Conservation (phyloP, 306 rosid genomes). For the Lagenaria siceraria region DNA sequence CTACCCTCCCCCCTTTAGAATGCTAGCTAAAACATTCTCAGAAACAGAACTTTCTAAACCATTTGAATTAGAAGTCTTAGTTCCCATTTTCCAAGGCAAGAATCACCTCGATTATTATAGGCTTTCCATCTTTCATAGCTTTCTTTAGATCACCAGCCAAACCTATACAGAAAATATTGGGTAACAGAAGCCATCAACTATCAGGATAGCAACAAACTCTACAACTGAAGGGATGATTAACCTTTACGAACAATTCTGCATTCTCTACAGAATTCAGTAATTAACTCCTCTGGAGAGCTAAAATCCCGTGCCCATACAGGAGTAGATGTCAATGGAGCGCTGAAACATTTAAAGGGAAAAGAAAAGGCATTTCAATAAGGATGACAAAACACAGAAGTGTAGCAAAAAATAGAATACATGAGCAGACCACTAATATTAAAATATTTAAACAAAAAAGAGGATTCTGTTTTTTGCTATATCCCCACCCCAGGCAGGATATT, state of each 20-base stretch:
- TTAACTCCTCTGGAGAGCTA: constrained; percentile 72
- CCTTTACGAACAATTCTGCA: constrained; percentile 97
- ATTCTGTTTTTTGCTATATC: background rate
- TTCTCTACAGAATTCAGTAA: constrained; percentile 94
- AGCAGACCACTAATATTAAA: background rate
- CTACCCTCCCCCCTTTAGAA: background rate
- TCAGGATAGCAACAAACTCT: background rate
- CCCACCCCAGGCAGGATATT: background rate
- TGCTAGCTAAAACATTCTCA: background rate
- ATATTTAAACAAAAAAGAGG: background rate
- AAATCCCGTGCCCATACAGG: constrained; percentile 93
- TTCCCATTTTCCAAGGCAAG: background rate
- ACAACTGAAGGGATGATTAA: background rate
- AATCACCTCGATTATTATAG: constrained; percentile 81
- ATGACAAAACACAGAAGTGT: constrained; percentile 4
- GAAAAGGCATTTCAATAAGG: constrained; percentile 11
- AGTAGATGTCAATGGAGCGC: constrained; percentile 84
- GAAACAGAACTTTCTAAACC: background rate
- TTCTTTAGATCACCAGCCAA: constrained; percentile 96
- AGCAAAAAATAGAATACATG: background rate
- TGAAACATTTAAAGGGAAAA: constrained; percentile 16
- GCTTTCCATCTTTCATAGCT: constrained; percentile 99
- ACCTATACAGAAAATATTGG: constrained; percentile 40
- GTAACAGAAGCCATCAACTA: background rate
- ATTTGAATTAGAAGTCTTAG: background rate